Percentiles rank a stretch among this genome's conserved stretches.
These are phyloP conservation scores for Graphiopsis chlorocephala DNA, from an alignment of 2,329 filamentous ascomycete genomes.

Conservation along the genomic window DNA sequence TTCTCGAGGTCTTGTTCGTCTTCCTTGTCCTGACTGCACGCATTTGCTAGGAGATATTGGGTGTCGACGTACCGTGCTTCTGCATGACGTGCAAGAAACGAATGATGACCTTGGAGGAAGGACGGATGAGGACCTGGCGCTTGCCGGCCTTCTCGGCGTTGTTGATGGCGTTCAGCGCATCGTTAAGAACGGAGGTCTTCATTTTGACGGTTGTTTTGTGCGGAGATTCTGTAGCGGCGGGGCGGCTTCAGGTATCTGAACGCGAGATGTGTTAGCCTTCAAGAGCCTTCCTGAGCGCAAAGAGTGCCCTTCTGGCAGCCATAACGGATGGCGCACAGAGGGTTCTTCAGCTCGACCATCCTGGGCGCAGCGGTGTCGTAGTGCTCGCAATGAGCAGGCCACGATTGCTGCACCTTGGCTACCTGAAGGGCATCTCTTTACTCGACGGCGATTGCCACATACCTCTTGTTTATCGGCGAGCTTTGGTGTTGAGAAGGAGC, in stretches of 20 bases:
- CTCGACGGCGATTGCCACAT: conserved; percentile 26
- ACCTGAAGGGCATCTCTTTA: conserved; percentile 49
- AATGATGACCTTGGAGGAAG: conserved; percentile 98
- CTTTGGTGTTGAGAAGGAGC: conserved; percentile 10
- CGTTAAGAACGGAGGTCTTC: conserved; percentile 98
- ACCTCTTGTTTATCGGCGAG: conserved; percentile 30
- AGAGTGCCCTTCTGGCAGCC: conserved; percentile 58
- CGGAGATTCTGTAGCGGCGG: conserved; percentile 77
- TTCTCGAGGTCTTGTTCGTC: conserved; percentile 9
- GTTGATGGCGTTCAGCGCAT: conserved; percentile 86
- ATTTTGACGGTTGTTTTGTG: conserved; percentile 79
- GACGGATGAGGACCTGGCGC: conserved; percentile 97
- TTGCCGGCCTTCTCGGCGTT: conserved; percentile 99
- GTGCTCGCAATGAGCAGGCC: conserved; percentile 20
- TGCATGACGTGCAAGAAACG: conserved; percentile 99
- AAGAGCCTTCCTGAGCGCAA: conserved; percentile 61
- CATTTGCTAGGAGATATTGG: neutral
- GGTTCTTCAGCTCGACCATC: conserved; percentile 66
- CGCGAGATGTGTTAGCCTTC: conserved; percentile 55
- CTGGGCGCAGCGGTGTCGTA: conserved; percentile 48
- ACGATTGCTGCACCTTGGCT: conserved; percentile 49
- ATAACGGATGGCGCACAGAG: conserved; percentile 34
- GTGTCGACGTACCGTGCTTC: conserved; percentile 81
- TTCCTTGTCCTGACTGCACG: neutral
- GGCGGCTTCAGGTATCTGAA: conserved; percentile 61